phyloP scores from a whole-genome alignment of 2,329 filamentous ascomycete genomes.

The Trichoderma sp. region DNA sequence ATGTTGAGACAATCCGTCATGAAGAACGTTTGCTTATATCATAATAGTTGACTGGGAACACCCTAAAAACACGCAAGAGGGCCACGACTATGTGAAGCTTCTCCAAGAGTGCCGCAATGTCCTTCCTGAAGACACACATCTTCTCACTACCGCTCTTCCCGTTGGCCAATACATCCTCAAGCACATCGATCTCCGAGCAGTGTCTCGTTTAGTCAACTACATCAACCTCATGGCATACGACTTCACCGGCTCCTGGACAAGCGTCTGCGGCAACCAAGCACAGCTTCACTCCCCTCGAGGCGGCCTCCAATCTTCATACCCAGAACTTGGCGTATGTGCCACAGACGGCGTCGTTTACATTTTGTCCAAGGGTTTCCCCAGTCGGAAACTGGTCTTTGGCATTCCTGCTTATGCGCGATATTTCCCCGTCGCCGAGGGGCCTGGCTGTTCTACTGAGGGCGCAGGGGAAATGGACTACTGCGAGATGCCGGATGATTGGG shows the following conservation, averaged over 20 bases:
- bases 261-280: conserved; percentile 65
- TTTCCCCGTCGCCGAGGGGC: conserved; percentile 57
- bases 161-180: conserved; percentile 64
- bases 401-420: conserved; percentile 66
- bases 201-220: conserved; percentile 59
- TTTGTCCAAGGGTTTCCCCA: conserved; percentile 56
- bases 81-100: conserved; percentile 61
- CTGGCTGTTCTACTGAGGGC: conserved; percentile 56
- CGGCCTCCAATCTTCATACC: conserved; percentile 34
- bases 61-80: conserved; percentile 56
- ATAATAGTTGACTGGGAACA: conserved; percentile 70
- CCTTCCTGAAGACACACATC: conserved; percentile 60
- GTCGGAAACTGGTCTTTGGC: conserved; percentile 63
- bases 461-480: conserved; percentile 64
- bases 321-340: conserved; percentile 49
- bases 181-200: conserved; percentile 60
- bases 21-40: not conserved
- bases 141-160: conserved; percentile 65
- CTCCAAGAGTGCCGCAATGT: conserved; percentile 57
- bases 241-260: conserved; percentile 66
- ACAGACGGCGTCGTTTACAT: conserved; percentile 61
- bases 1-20: conserved; percentile 26
- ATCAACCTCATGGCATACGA: conserved; percentile 73
- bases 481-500: conserved; percentile 61
- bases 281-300: conserved; percentile 56